Base-by-base conservation (phyloP, 305 asterid genomes). In the Fraxinus platypoda region DNA sequence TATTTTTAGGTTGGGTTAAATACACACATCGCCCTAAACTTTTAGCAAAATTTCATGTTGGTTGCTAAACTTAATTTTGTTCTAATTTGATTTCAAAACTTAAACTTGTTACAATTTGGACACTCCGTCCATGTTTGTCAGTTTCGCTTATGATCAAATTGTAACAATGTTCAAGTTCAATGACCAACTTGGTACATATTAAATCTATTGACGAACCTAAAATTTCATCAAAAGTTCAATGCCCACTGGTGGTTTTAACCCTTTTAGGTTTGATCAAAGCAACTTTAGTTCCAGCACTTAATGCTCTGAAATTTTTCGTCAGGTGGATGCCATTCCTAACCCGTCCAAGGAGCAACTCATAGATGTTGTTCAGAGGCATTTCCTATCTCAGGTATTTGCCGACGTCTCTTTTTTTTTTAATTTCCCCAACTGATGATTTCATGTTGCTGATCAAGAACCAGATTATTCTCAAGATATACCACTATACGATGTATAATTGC, bases 291-390 rank as follows among this genome's bases (percentile, higher is more conserved):
- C 68, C 28, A 57, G 28, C 0, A 9, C 28, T 62, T 66, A 12
- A 66, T 28, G 8, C 41, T 34, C 71, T 23, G 8, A 41, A n/a
- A 4, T 15, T 54, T 15, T 17, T 35, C 23, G 17, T 74, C 72
- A 95, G 99, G 95, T 92, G 89, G 98, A 89, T 77, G 93, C 85
- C 34, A 88, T 89, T 59, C 93, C 92, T 76, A 95, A 94, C 91
- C 95, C 96, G 9, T 92, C 98, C 0, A 94, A 89, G 85, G 97
- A 95, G 88, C 99, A 95, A 79, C 90, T 94, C 15, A 86, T 95
- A 4, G 95, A 94, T 3, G 93, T 92, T 59, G 99, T 95, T 85
- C 97, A 94, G 85, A 89, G 91, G 91, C 99, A 95, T 90, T 95
- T 95, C 85, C 86, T 92, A 87, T 91, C 99, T 3, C 97, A 94